A percentile compares a stretch with the other conserved stretches of the same genome.
These are phyloP conservation scores for Solanum aculeatissimum DNA, from an alignment of 305 asterid species.

Conservation along the genomic window DNA sequence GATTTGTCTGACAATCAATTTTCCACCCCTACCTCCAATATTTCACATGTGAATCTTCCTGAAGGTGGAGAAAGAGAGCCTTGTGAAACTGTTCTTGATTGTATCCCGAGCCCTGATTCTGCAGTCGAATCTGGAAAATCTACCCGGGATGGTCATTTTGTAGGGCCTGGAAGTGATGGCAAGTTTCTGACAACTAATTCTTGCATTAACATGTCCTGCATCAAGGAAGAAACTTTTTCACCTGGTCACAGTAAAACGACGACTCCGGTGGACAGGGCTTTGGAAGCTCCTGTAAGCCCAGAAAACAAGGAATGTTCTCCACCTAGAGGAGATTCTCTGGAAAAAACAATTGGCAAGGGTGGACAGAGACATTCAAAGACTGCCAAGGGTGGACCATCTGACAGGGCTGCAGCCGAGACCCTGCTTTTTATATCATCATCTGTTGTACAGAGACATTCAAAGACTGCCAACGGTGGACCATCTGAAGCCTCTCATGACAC, in stretches of 20 bases:
- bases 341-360: constrained; percentile 15
- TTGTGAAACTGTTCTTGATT: background rate
- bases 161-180: background rate
- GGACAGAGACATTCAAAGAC: background rate
- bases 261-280: constrained; percentile 8
- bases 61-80: background rate
- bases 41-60: background rate
- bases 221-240: constrained; percentile 8
- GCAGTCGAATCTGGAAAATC: background rate
- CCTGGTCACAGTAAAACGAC: background rate
- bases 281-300: constrained; percentile 39
- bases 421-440: constrained; percentile 27
- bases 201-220: constrained; percentile 14
- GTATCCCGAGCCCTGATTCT: background rate
- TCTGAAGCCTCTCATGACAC: constrained; percentile 7
- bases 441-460: background rate
- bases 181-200: constrained; percentile 8
- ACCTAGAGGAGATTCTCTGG: constrained; percentile 37
- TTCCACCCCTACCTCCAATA: background rate
- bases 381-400: constrained; percentile 4
- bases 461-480: constrained; percentile 1
- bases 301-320: constrained; percentile 47
- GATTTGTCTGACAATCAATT: background rate
- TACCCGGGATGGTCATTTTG: background rate
- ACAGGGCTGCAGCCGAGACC: constrained; percentile 45